Conservation (phyloP, 805 yeast genomes). For the Isabelozyma gotoi region DNA sequence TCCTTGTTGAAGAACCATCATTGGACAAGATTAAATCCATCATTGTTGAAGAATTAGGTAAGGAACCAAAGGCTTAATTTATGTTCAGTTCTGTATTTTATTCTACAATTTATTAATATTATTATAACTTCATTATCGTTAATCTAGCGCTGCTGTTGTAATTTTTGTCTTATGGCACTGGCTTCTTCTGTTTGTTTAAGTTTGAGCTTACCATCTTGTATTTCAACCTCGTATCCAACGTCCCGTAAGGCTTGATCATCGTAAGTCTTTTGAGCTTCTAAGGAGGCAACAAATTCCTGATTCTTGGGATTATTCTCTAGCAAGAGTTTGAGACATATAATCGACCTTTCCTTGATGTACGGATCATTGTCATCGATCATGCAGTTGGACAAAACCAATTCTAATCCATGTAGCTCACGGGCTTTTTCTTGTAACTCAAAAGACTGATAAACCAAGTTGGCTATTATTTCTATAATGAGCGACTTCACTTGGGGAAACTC, state of each 20-base stretch:
- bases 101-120: neutral
- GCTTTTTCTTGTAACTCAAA: slow-evolving; percentile 63
- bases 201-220: slow-evolving; percentile 68
- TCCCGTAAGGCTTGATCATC: slow-evolving; percentile 56
- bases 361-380: slow-evolving; percentile 88
- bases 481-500: slow-evolving; percentile 66
- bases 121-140: neutral
- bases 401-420: slow-evolving; percentile 66
- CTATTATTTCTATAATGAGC: slow-evolving; percentile 62
- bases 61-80: slow-evolving; percentile 11
- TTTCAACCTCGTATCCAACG: slow-evolving; percentile 76
- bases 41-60: slow-evolving; percentile 65
- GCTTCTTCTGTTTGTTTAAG: slow-evolving; percentile 35
- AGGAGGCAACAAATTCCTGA: slow-evolving; percentile 69
- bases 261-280: slow-evolving; percentile 73
- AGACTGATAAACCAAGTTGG: slow-evolving; percentile 54
- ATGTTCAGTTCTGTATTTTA: neutral
- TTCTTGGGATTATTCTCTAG: slow-evolving; percentile 64
- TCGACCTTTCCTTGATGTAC: slow-evolving; percentile 78
- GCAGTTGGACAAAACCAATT: slow-evolving; percentile 73
- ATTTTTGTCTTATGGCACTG: neutral
- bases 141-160: neutral
- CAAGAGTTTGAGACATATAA: slow-evolving; percentile 72
- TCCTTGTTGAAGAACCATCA: slow-evolving; percentile 68
- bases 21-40: slow-evolving; percentile 71